Evolutionary conservation across 2,329 filamentous ascomycete genomes (phyloP).

Genomic region (Exophiala spinifera): DNA sequence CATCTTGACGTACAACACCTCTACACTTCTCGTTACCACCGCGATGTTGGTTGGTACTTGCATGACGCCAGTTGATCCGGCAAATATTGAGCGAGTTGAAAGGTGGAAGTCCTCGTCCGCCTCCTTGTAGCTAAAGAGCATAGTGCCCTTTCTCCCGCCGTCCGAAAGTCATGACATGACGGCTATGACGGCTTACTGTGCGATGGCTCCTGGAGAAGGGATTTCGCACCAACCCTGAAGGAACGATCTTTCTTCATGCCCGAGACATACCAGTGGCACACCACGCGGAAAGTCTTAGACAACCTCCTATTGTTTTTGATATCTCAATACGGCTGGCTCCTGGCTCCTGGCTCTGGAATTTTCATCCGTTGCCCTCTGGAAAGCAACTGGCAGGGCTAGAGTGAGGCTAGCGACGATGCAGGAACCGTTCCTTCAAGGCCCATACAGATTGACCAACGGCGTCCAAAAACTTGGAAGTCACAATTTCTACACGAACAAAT

Average conservation of each 20-base stretch:
- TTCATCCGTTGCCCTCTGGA: too few relatives aligned
- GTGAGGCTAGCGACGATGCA: neutral
- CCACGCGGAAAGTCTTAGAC: neutral
- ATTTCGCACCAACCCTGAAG: neutral
- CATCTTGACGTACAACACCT: constrained; percentile 1
- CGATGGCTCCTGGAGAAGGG: too few relatives aligned
- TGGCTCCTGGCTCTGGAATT: neutral
- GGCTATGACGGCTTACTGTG: too few relatives aligned
- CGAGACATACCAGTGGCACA: too few relatives aligned
- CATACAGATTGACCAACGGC: neutral
- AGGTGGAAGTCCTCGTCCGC: too few relatives aligned
- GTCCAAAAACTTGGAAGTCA: too few relatives aligned
- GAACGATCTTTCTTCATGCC: neutral
- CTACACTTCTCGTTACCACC: neutral
- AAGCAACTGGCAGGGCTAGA: neutral
- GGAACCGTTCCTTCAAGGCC: neutral
- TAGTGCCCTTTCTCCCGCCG: too few relatives aligned
- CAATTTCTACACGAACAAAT: too few relatives aligned
- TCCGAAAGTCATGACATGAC: too few relatives aligned
- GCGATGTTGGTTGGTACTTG: neutral
- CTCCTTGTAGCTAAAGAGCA: too few relatives aligned
- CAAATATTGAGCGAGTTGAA: neutral
- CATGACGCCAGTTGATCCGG: neutral
- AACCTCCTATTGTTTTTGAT: neutral
- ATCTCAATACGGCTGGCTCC: neutral